A percentile compares a stretch with the other conserved stretches of the same genome.
These are phyloP conservation scores for Cladosporium sp. DNA, from an alignment of 2,329 filamentous ascomycete genomes.

Conservation along the genomic window DNA sequence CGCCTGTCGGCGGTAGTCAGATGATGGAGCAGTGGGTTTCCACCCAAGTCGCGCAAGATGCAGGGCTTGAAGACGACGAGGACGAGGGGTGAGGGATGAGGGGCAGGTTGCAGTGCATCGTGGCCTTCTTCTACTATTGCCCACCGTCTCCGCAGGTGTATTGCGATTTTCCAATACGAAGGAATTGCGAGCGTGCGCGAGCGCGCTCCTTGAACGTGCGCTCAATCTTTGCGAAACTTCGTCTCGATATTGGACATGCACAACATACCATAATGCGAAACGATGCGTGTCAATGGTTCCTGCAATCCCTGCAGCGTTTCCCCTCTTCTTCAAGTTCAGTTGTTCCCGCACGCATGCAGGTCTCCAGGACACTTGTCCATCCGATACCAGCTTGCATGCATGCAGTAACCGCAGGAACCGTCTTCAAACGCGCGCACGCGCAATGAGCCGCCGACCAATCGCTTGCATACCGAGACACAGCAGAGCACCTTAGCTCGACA, in stretches of 20 bases:
- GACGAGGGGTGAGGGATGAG: constrained; percentile 8
- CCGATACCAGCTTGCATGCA: too few relatives aligned
- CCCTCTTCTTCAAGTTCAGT: too few relatives aligned
- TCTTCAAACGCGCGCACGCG: too few relatives aligned
- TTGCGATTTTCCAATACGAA: not conserved
- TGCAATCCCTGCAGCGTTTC: too few relatives aligned
- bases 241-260: not conserved
- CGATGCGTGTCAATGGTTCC: not conserved
- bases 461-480: too few relatives aligned
- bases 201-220: not conserved
- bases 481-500: too few relatives aligned
- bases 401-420: too few relatives aligned
- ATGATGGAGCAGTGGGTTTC: constrained; percentile 38
- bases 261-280: not conserved
- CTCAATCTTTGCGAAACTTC: not conserved
- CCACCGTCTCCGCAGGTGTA: not conserved
- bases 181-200: not conserved
- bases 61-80: constrained; percentile 26
- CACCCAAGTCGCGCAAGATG: constrained; percentile 33
- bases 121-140: not conserved
- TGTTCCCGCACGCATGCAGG: too few relatives aligned
- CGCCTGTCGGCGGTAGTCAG: constrained; percentile 28
- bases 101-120: too few relatives aligned
- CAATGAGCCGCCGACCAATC: too few relatives aligned
- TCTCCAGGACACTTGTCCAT: too few relatives aligned